Evolutionary conservation across 1,284 basidiomycete genomes (phyloP).

Genomic region (Rhodotorula sp.): DNA sequence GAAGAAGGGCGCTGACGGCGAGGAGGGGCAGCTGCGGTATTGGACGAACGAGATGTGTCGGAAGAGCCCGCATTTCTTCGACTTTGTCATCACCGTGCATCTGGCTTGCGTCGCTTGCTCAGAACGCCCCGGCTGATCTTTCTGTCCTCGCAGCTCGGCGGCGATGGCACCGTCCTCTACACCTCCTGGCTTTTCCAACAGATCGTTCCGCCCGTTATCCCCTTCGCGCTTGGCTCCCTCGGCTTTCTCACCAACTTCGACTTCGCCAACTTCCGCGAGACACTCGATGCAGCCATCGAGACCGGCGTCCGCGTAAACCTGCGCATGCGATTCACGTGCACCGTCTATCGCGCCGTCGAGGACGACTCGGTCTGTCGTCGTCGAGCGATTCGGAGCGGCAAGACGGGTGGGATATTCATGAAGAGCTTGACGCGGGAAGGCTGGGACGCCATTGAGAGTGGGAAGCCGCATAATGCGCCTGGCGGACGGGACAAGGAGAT

Average conservation of each 20-base stretch:
- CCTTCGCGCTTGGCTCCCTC: slow-evolving; percentile 96
- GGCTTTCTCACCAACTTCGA: slow-evolving; percentile 99
- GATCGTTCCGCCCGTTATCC: slow-evolving; percentile 94
- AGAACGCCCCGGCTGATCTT: neutral
- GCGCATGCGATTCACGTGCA: slow-evolving; percentile 98
- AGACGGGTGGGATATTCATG: slow-evolving; percentile 93
- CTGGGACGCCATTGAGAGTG: slow-evolving; percentile 90
- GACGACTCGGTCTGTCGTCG: slow-evolving; percentile 46
- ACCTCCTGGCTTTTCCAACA: slow-evolving; percentile 99
- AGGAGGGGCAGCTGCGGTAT: slow-evolving; percentile 89
- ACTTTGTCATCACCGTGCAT: slow-evolving; percentile 92
- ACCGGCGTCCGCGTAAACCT: slow-evolving; percentile 94
- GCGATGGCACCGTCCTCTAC: slow-evolving; percentile 97
- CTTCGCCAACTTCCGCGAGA: slow-evolving; percentile 78
- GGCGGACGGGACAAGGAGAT: slow-evolving; percentile 76
- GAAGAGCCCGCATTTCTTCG: slow-evolving; percentile 85
- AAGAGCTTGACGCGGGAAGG: slow-evolving; percentile 79
- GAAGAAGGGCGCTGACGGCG: slow-evolving; percentile 39
- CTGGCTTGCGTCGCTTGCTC: neutral
- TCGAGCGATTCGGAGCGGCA: slow-evolving; percentile 79
- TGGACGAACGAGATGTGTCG: slow-evolving; percentile 98
- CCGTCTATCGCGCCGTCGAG: slow-evolving; percentile 87
- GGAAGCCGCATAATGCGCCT: slow-evolving; percentile 45
- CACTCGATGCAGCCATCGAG: slow-evolving; percentile 87
- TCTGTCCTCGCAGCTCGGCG: slow-evolving; percentile 68